Evolutionary conservation across 306 rosid genomes (phyloP).

Genomic region (Biancaea sappan): DNA sequence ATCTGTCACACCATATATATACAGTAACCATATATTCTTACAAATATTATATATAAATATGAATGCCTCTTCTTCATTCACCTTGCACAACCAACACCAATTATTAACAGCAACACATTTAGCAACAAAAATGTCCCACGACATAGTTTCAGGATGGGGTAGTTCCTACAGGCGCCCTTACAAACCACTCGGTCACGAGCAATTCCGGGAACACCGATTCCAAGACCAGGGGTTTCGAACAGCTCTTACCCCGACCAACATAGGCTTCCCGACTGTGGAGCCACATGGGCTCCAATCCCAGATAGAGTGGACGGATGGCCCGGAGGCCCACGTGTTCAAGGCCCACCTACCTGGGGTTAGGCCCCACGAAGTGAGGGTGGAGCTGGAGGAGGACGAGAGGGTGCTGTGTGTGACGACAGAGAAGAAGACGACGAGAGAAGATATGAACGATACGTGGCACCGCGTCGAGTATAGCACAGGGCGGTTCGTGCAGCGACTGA

Average conservation of each 20-base stretch:
- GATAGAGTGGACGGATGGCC: constrained; percentile 49
- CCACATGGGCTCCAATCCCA: too few species aligned
- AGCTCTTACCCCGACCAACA: neutral
- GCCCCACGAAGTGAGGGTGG: constrained; percentile 51
- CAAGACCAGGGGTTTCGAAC: neutral
- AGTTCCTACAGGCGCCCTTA: too few species aligned
- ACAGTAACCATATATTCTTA: neutral
- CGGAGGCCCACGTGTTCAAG: constrained; percentile 42
- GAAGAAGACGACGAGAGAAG: constrained; percentile 42
- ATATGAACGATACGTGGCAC: constrained; percentile 41
- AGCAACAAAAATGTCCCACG: neutral
- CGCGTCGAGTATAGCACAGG: constrained; percentile 39
- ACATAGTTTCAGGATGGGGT: too few species aligned
- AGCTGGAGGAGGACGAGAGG: constrained; percentile 47
- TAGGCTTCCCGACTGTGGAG: constrained; percentile 30
- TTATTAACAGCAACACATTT: neutral
- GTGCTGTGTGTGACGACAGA: constrained; percentile 48
- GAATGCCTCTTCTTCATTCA: neutral
- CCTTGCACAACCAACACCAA: neutral
- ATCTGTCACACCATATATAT: neutral
- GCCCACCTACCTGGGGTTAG: constrained; percentile 49
- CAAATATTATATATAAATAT: neutral
- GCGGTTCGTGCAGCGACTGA: constrained; percentile 44
- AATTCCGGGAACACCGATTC: constrained; percentile 21
- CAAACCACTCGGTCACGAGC: constrained; percentile 7